Percentiles rank a stretch among this genome's conserved stretches.
Conservation (phyloP, 2,329 filamentous ascomycete species). For the Paracamarosporium sp. region DNA sequence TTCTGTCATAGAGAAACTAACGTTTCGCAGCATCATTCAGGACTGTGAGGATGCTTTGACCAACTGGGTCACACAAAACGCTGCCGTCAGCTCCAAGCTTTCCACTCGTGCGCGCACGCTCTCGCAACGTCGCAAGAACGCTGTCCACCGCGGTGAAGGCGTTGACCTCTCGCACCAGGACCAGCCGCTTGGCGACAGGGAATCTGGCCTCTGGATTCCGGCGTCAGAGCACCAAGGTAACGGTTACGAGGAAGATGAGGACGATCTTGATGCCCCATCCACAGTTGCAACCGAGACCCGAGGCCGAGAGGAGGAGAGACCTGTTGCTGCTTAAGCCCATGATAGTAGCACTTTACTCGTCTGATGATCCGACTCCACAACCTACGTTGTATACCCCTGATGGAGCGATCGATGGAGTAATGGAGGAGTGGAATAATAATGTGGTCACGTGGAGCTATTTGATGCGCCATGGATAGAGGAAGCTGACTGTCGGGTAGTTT, state of each 20-base stretch:
- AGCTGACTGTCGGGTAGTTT: background rate
- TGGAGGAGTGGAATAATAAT: slow-evolving; percentile 10
- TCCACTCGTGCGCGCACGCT: slow-evolving; percentile 87
- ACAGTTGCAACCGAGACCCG: slow-evolving; percentile 51
- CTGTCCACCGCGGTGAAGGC: slow-evolving; percentile 71
- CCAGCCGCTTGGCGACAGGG: slow-evolving; percentile 69
- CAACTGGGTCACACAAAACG: slow-evolving; percentile 94
- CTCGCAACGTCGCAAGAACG: slow-evolving; percentile 76
- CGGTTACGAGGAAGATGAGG: slow-evolving; percentile 70
- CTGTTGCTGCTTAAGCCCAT: slow-evolving; percentile 35
- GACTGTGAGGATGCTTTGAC: slow-evolving; percentile 97
- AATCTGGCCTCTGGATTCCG: slow-evolving; percentile 81
- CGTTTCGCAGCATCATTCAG: slow-evolving; percentile 78
- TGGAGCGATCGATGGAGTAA: slow-evolving; percentile 30
- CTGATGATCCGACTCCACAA: slow-evolving; percentile 31
- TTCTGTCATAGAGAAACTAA: slow-evolving; percentile 21
- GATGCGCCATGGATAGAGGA: background rate
- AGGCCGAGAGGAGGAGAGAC: slow-evolving; percentile 57
- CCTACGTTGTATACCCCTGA: slow-evolving; percentile 44
- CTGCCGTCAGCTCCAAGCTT: slow-evolving; percentile 84
- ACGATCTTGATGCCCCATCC: slow-evolving; percentile 58
- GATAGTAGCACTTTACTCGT: slow-evolving; percentile 27
- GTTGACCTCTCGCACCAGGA: slow-evolving; percentile 87
- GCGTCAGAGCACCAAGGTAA: slow-evolving; percentile 71
- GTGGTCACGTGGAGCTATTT: background rate